Evolutionary conservation across 208 protist species (phyloP).

Genomic region (Trichomonas tenax): DNA sequence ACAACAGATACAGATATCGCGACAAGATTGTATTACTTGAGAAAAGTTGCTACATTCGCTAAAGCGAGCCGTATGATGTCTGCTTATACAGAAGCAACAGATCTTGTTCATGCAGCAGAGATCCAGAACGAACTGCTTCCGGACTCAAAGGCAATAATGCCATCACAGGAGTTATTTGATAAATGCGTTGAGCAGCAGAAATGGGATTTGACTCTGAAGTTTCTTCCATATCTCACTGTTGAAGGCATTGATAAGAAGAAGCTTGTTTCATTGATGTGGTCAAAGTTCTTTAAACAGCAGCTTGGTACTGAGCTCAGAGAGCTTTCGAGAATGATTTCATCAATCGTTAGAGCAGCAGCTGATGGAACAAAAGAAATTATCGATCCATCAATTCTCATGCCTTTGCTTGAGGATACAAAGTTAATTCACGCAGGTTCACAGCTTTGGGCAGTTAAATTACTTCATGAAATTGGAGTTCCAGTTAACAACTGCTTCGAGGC

Average conservation of each 20-base stretch:
- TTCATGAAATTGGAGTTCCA: too few relatives aligned
- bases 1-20: background rate
- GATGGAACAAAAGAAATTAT: background rate
- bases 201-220: background rate
- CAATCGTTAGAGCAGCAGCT: background rate
- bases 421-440: background rate
- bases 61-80: background rate
- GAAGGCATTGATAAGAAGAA: background rate
- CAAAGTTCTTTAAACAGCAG: background rate
- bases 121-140: background rate
- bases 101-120: background rate
- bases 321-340: background rate
- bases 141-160: background rate
- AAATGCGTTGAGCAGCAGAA: background rate
- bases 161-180: background rate
- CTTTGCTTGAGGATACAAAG: background rate
- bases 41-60: background rate
- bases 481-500: too few relatives aligned
- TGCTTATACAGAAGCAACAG: background rate
- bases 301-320: background rate
- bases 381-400: background rate
- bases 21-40: background rate
- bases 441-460: background rate
- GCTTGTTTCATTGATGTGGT: background rate
- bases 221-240: background rate